These are phyloP conservation scores for Pseudovirgaria hyperparasitica DNA, from an alignment of 2,329 filamentous ascomycete species.

Conservation along the genomic window DNA sequence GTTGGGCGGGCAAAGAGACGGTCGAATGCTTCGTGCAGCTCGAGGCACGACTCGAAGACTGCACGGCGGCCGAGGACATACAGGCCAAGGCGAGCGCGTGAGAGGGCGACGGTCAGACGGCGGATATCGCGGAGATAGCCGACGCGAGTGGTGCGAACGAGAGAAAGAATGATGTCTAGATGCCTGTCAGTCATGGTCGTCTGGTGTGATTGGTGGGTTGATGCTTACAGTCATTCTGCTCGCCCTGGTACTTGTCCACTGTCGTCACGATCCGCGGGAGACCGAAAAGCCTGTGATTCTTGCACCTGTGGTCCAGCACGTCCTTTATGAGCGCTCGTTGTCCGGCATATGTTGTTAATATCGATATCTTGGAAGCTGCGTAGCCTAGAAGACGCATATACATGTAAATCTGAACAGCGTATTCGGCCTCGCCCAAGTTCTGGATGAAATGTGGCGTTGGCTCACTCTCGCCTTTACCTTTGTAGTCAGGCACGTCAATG, in stretches of 20 bases:
- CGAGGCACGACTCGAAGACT: slow-evolving; percentile 79
- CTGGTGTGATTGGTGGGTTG: neutral
- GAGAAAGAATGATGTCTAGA: slow-evolving; percentile 82
- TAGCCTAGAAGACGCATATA: slow-evolving; percentile 97
- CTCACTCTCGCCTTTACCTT: slow-evolving; percentile 75
- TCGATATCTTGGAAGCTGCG: slow-evolving; percentile 69
- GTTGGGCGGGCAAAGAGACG: slow-evolving; percentile 64
- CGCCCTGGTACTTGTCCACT: slow-evolving; percentile 97
- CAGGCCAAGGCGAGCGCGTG: slow-evolving; percentile 77
- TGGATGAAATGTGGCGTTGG: slow-evolving; percentile 92
- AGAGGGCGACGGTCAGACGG: slow-evolving; percentile 86
- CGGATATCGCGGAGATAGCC: slow-evolving; percentile 91
- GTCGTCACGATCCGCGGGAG: slow-evolving; percentile 83
- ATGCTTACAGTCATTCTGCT: slow-evolving; percentile 94
- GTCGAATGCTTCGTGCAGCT: slow-evolving; percentile 78
- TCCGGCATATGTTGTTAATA: slow-evolving; percentile 87
- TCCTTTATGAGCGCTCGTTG: slow-evolving; percentile 81
- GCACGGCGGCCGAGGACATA: slow-evolving; percentile 83
- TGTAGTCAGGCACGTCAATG: slow-evolving; percentile 89
- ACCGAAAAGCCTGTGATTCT: slow-evolving; percentile 72
- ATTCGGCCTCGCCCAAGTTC: slow-evolving; percentile 93
- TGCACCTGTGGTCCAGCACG: slow-evolving; percentile 72
- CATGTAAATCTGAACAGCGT: slow-evolving; percentile 87
- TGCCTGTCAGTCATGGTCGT: slow-evolving; percentile 1
- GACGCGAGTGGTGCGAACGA: slow-evolving; percentile 76